A percentile compares a stretch with the other conserved stretches of the same genome.
Conservation (phyloP, 129 eudicot species). For the Sambucus nigra region DNA sequence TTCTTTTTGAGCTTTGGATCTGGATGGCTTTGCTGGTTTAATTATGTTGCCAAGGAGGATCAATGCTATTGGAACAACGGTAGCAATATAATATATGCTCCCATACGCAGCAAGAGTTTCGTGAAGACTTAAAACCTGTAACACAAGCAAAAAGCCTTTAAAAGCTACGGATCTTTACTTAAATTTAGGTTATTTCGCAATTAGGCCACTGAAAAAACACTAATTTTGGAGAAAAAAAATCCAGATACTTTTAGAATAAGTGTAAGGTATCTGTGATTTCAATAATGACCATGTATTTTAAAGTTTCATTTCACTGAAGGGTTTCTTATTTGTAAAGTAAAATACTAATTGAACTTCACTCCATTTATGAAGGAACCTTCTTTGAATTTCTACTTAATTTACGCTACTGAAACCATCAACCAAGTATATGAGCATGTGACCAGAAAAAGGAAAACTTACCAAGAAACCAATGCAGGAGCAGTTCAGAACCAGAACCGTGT, state of each 20-base stretch:
- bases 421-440: background rate
- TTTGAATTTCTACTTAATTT: too few relatives aligned
- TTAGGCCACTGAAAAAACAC: too few relatives aligned
- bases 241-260: too few relatives aligned
- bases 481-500: constrained; percentile 65
- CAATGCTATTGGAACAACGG: constrained; percentile 57
- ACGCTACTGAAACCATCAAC: too few relatives aligned
- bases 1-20: constrained; percentile 67
- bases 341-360: too few relatives aligned
- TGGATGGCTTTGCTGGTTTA: constrained; percentile 59
- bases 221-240: too few relatives aligned
- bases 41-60: constrained; percentile 52
- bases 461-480: constrained; percentile 72
- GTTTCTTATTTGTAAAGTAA: too few relatives aligned
- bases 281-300: too few relatives aligned
- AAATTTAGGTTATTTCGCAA: too few relatives aligned
- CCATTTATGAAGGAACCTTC: too few relatives aligned
- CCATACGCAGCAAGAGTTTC: constrained; percentile 80
- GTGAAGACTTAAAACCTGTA: constrained; percentile 73
- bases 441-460: constrained; percentile 28
- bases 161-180: background rate
- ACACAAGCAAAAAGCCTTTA: constrained; percentile 6
- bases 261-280: too few relatives aligned
- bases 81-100: constrained; percentile 80
- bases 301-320: too few relatives aligned